Evolutionary conservation across 805 yeast species (phyloP).

Genomic region (Starmerella tilneyi): DNA sequence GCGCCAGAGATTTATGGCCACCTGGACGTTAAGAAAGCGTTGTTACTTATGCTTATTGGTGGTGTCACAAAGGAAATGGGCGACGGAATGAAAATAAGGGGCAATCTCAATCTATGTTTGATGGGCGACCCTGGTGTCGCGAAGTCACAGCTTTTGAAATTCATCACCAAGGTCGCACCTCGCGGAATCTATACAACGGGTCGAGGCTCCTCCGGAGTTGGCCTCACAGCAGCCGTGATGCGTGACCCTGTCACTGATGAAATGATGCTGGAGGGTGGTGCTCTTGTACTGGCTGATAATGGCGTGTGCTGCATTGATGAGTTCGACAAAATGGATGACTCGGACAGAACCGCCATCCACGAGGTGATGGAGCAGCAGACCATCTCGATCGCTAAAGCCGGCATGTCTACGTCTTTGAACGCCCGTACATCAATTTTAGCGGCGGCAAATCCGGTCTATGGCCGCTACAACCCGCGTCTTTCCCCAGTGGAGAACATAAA

Average conservation of each 20-base stretch:
- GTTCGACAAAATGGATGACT: constrained; percentile 97
- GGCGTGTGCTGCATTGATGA: constrained; percentile 99
- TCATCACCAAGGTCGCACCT: constrained; percentile 86
- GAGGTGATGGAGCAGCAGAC: constrained; percentile 99
- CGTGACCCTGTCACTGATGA: constrained; percentile 98
- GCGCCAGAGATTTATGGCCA: constrained; percentile 98
- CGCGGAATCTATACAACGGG: constrained; percentile 97
- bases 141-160: constrained; percentile 86
- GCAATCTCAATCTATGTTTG: constrained; percentile 87
- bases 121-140: constrained; percentile 99
- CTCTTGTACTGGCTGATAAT: constrained; percentile 89
- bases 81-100: constrained; percentile 95
- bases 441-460: constrained; percentile 96
- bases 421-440: constrained; percentile 94
- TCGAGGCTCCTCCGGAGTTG: constrained; percentile 97
- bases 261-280: constrained; percentile 97
- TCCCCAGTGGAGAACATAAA: constrained; percentile 94
- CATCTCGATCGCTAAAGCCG: constrained; percentile 93
- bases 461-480: constrained; percentile 80
- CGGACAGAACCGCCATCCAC: constrained; percentile 93
- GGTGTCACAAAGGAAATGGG: constrained; percentile 92
- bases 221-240: constrained; percentile 98
- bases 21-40: constrained; percentile 82
- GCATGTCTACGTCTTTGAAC: constrained; percentile 88
- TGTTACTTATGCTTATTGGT: constrained; percentile 74